phyloP scores from a whole-genome alignment of 257 asterid genomes.

The Lithospermum erythrorhizon region DNA sequence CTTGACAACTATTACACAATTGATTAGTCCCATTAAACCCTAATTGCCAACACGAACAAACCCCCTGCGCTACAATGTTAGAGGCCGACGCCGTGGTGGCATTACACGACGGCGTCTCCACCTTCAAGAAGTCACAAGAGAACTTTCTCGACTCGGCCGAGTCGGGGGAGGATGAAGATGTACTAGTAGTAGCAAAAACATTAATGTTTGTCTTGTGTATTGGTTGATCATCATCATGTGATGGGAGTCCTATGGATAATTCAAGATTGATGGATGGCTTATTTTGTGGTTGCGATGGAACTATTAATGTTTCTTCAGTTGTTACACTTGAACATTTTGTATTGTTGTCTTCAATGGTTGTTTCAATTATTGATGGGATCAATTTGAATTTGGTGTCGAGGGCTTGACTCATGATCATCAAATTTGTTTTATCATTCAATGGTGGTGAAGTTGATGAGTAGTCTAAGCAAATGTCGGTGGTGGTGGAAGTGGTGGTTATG shows the following conservation, averaged over 20 bases:
- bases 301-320: constrained; percentile 51
- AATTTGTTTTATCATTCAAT: constrained; percentile 1
- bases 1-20: constrained; percentile 45
- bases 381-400: constrained; percentile 8
- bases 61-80: constrained; percentile 14
- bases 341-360: constrained; percentile 28
- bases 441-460: constrained; percentile 20
- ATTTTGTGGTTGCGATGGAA: not conserved
- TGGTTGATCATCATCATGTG: no score
- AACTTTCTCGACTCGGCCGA: constrained; percentile 23
- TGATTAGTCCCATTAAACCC: constrained; percentile 29
- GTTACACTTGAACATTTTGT: constrained; percentile 62
- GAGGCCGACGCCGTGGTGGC: constrained; percentile 9
- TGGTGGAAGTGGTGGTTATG: not conserved
- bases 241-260: constrained; percentile 56
- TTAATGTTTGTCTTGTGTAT: not conserved
- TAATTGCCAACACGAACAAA: constrained; percentile 55
- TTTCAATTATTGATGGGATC: constrained; percentile 20
- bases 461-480: constrained; percentile 30
- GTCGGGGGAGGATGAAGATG: constrained; percentile 12
- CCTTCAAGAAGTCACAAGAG: constrained; percentile 23
- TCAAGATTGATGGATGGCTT: constrained; percentile 37
- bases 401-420: constrained; percentile 6
- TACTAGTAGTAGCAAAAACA: not conserved
- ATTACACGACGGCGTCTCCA: constrained; percentile 8